Conservation (phyloP, 495 filamentous ascomycete genomes). For the Ramalina intermedia region DNA sequence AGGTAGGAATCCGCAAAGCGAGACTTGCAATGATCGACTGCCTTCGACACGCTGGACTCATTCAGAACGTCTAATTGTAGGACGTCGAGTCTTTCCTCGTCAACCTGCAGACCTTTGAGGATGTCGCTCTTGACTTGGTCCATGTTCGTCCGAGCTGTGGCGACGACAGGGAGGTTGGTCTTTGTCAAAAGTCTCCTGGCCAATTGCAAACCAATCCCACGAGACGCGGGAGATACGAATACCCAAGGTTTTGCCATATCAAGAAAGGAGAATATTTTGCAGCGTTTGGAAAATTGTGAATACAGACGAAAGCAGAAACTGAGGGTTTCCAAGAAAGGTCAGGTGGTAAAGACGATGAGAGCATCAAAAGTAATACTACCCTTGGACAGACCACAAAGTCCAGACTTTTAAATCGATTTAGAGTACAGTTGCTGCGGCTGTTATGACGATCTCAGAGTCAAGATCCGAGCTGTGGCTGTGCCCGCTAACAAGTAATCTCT, state of each 20-base stretch:
- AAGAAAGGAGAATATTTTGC: not conserved
- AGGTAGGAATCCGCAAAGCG: constrained; percentile 28
- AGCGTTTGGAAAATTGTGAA: not conserved
- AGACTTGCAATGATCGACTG: constrained; percentile 17
- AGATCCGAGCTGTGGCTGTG: no score
- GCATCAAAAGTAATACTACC: no score
- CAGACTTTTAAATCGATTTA: no score
- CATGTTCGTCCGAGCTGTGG: constrained; percentile 50
- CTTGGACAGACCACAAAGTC: no score
- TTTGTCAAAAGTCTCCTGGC: constrained; percentile 49
- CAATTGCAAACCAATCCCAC: constrained; percentile 62
- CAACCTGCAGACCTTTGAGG: constrained; percentile 34
- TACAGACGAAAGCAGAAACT: no score
- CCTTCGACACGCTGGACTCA: constrained; percentile 26
- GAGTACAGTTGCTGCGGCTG: no score
- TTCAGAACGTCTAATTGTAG: constrained; percentile 43
- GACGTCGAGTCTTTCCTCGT: constrained; percentile 34
- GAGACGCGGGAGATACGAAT: constrained; percentile 50
- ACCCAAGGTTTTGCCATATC: constrained; percentile 21
- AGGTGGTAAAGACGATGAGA: no score
- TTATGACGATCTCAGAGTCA: no score
- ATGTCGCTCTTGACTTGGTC: constrained; percentile 35
- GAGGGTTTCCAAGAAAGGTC: no score
- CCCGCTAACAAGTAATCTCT: no score
- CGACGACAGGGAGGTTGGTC: constrained; percentile 54